Base-by-base conservation (phyloP, 192 early-diverging fungal genomes). In the Podila clonocystis region DNA sequence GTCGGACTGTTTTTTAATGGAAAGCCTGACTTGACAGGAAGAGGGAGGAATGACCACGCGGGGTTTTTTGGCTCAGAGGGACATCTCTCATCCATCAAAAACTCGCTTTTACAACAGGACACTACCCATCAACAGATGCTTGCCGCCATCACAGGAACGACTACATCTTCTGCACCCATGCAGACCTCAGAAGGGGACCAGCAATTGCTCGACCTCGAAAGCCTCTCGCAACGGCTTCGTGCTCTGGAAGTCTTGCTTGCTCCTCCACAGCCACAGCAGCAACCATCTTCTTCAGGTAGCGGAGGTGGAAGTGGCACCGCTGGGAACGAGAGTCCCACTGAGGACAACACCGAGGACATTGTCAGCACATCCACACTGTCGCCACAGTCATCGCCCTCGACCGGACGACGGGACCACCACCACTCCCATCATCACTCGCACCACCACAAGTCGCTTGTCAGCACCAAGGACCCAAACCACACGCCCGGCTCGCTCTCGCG, bases 151-250 rank as follows among this genome's bases (percentile, higher is more conserved):
- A 24, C 65, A 12, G 55, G 34, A 19, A 20, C 65, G 2, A 30
- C 38, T 4, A 22, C 55, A 36, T 36, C 33, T 3, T 62, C 36
- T 26, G 31, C 50, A 49, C n/a, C 64, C 28, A 20, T 57, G 13
- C 34, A 63, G 26, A 12, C 45, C 45, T 45, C n/a, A 28, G 69
- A 65, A 24, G 70, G 62, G 20, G 38, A 50, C 38, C 70, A 68
- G 33, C 77, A 80, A 58, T 38, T 69, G 17, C 70, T 73, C 28
- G 77, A 80, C 70, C 58, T 80, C 6, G 77, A 80, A n/a, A 73
- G 77, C 60, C 71, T 80, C 36, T 61, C 77, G 4, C 67, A 73
- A 24, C 59, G 71, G 7, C 29, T 80, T 6, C 58, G 77, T 24
- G 62, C 77, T 15, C 60, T 80, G 7, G 77, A 80, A 41, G 61